Percentiles rank a stretch among this genome's conserved stretches.
These are phyloP conservation scores for Kodamaea plutei DNA, from an alignment of 1,139 yeast species.

Conservation along the genomic window DNA sequence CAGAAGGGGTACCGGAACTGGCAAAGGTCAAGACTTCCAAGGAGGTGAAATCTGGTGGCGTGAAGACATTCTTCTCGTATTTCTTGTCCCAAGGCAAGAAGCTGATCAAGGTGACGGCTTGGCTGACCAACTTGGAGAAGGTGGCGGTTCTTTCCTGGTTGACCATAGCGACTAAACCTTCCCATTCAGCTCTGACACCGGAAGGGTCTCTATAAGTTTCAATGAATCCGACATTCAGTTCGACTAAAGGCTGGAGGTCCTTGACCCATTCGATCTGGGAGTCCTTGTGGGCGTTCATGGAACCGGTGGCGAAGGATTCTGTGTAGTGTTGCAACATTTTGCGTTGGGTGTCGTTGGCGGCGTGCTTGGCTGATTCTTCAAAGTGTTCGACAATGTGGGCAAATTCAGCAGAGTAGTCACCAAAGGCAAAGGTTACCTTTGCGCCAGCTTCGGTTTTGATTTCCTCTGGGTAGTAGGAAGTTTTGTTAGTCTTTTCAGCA, in stretches of 20 bases:
- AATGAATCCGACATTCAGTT: conserved; percentile 83
- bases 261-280: conserved; percentile 88
- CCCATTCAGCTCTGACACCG: conserved; percentile 94
- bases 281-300: conserved; percentile 78
- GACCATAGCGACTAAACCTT: conserved; percentile 88
- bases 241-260: conserved; percentile 78
- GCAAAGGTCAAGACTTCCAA: conserved; percentile 87
- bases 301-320: conserved; percentile 72
- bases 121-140: conserved; percentile 62
- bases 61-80: conserved; percentile 79
- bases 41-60: conserved; percentile 89
- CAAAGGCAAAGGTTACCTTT: conserved; percentile 55
- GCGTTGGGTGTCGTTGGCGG: conserved; percentile 69
- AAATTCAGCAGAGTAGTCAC: conserved; percentile 73
- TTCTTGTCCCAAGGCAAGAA: conserved; percentile 72
- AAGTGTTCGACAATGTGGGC: conserved; percentile 53
- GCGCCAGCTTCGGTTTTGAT: conserved; percentile 26
- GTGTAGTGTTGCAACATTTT: conserved; percentile 64
- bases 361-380: conserved; percentile 53
- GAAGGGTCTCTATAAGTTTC: conserved; percentile 92
- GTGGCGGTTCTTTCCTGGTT: conserved; percentile 82
- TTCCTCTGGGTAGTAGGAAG: conserved; percentile 36
- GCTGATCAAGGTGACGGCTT: conserved; percentile 61
- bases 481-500: conserved; percentile 40
- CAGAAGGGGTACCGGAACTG: conserved; percentile 88